Percentiles rank a stretch among this genome's conserved stretches.
phyloP scores from a whole-genome alignment of 179 eudicot genomes.

The Carnegiea gigantea region DNA sequence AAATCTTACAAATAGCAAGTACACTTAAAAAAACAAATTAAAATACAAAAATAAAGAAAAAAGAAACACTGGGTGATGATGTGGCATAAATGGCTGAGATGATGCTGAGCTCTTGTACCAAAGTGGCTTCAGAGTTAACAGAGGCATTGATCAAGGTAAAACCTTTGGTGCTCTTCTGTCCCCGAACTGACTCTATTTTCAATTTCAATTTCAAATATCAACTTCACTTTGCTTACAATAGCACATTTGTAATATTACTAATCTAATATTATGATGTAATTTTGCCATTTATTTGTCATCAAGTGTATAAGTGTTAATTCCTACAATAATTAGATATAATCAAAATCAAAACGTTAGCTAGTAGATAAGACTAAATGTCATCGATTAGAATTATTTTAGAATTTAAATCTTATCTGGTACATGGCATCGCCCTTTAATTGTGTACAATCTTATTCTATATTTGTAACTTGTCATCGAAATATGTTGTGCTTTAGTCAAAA shows the following conservation, averaged over 20 bases:
- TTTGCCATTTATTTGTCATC: background rate
- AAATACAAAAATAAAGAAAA: background rate
- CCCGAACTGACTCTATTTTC: background rate
- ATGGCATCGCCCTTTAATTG: background rate
- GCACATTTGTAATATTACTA: background rate
- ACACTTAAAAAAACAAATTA: no score
- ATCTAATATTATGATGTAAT: background rate
- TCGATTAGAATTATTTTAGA: background rate
- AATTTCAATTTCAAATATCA: constrained; percentile 21
- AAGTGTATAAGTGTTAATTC: background rate
- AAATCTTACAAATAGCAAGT: no score
- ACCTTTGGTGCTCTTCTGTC: background rate
- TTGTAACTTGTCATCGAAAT: background rate
- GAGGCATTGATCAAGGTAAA: constrained; percentile 14
- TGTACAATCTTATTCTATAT: background rate
- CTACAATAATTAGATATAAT: background rate
- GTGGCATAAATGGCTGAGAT: background rate
- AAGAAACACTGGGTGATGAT: constrained; percentile 9
- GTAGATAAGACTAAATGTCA: background rate
- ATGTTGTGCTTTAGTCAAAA: background rate
- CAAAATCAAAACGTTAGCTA: background rate
- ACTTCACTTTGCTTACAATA: background rate
- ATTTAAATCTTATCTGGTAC: background rate
- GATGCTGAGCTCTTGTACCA: constrained; percentile 14
- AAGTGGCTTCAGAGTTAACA: constrained; percentile 12